Percentiles rank a stretch among this genome's conserved stretches.
phyloP scores from a whole-genome alignment of 2,329 filamentous ascomycete genomes.

The Coniochaeta ligniaria region DNA sequence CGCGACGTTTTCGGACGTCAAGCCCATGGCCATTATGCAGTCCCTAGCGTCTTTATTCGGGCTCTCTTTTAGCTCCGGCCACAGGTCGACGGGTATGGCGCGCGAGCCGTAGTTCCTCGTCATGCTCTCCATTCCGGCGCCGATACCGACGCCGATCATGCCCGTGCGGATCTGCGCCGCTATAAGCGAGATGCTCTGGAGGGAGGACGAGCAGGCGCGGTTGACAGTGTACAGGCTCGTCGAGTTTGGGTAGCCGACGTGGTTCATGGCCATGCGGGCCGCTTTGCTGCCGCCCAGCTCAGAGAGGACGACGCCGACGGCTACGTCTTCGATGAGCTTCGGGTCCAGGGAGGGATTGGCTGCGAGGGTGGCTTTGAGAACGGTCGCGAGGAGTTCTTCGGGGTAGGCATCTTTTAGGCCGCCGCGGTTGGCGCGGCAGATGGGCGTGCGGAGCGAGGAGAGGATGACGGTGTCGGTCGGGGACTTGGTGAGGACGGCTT shows the following conservation, averaged over 20 bases:
- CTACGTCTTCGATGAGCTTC: constrained; percentile 67
- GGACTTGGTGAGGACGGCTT: constrained; percentile 69
- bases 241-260: constrained; percentile 66
- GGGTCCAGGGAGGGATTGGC: constrained; percentile 68
- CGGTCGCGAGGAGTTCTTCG: constrained; percentile 73
- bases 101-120: constrained; percentile 78
- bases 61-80: constrained; percentile 63
- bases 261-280: constrained; percentile 82
- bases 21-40: constrained; percentile 91
- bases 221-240: constrained; percentile 84
- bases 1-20: constrained; percentile 86
- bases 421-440: constrained; percentile 78
- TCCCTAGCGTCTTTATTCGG: constrained; percentile 64
- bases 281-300: constrained; percentile 89
- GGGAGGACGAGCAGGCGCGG: constrained; percentile 72
- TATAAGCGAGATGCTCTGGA: constrained; percentile 69
- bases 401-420: constrained; percentile 82
- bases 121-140: constrained; percentile 94
- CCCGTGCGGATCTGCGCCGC: constrained; percentile 71
- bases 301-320: constrained; percentile 81
- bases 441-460: constrained; percentile 81
- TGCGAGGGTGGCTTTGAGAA: constrained; percentile 59
- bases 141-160: constrained; percentile 67
- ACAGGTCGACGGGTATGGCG: constrained; percentile 78
- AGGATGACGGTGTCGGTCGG: constrained; percentile 82